Evolutionary conservation across 2,329 filamentous ascomycete genomes (phyloP), one percentile per base, ranked within the genome.

Genomic region (Paecilomyces formosus): DNA sequence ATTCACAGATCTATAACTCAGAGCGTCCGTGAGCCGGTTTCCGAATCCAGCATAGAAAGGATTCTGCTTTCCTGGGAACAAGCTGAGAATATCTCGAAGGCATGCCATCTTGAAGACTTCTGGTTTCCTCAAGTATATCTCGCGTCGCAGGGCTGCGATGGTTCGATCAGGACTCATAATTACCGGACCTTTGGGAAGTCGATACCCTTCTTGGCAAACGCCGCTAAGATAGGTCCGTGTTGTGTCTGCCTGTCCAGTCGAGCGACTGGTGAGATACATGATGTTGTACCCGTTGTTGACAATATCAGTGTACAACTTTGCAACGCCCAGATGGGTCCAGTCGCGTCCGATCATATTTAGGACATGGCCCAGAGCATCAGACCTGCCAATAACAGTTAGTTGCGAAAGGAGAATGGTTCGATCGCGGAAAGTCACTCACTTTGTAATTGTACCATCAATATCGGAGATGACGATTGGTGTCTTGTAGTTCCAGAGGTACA

Each of bases 41-140:
- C 95, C 94, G 69, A 97, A 99, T 0, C 94, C 94, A 11, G 95
- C 95, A 68, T 96, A 97, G 70, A 99, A 99, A 0, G 94, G 93
- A 18, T 87, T 91, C 50, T 85, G 81, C 26, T 88, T 85, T 0
- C 85, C 81, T 2, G 86, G 87, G 69, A 97, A 99, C 0, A 99
- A 81, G 59, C 88, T 90, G 70, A 92, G 87, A 65, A 99, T 97
- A 72, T 99, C 94, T 49, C 94, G 87, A 21, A 99, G 78, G 62
- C 94, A 99, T 1, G 94, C 92, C 95, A 99, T 99, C 76, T 99
- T 99, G 84, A 99, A 99, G 7, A 99, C 91, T 70, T 99, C 92
- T 0, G 94, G 95, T 73, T 99, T 97, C 56, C 94, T 86, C 26
- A 99, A 81, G 71, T 99, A 99, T 5, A 99, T 85, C 72, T 99